phyloP scores from a whole-genome alignment of 2,329 filamentous ascomycete genomes.

The Alternaria alternata region DNA sequence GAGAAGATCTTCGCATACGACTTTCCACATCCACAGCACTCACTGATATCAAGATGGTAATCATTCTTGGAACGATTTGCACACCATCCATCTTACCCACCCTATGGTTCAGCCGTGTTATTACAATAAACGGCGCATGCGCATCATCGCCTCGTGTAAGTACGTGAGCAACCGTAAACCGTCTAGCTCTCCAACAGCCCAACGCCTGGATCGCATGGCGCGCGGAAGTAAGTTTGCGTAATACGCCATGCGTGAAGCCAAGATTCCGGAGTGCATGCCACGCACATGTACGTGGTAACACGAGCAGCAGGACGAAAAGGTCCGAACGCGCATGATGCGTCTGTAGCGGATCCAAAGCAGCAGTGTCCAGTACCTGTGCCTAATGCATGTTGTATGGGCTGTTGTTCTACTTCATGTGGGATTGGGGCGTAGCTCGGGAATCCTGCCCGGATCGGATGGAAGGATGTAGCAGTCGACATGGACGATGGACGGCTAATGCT shows the following conservation, averaged over 20 bases:
- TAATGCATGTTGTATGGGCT: neutral
- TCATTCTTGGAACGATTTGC: neutral
- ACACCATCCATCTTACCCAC: neutral
- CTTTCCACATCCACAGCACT: neutral
- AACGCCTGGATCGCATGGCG: neutral
- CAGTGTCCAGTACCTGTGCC: neutral
- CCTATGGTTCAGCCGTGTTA: neutral
- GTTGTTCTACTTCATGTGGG: neutral
- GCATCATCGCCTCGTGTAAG: neutral
- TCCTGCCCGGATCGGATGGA: slow-evolving; percentile 15
- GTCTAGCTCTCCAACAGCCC: neutral
- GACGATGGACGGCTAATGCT: slow-evolving; percentile 16
- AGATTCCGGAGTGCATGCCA: slow-evolving; percentile 1
- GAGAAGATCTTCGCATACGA: neutral
- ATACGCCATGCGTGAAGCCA: slow-evolving; percentile 2
- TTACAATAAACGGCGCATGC: neutral
- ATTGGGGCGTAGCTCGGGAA: slow-evolving; percentile 14
- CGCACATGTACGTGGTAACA: slow-evolving; percentile 3
- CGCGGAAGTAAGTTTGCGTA: slow-evolving; percentile 10
- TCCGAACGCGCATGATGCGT: slow-evolving; percentile 8
- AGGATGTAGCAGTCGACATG: slow-evolving; percentile 7
- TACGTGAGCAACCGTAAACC: neutral
- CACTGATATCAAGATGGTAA: neutral
- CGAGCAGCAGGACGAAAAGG: neutral
- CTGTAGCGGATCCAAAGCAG: neutral